Evolutionary conservation across 306 rosid species (phyloP).

Genomic region (Casuarina equisetifolia): DNA sequence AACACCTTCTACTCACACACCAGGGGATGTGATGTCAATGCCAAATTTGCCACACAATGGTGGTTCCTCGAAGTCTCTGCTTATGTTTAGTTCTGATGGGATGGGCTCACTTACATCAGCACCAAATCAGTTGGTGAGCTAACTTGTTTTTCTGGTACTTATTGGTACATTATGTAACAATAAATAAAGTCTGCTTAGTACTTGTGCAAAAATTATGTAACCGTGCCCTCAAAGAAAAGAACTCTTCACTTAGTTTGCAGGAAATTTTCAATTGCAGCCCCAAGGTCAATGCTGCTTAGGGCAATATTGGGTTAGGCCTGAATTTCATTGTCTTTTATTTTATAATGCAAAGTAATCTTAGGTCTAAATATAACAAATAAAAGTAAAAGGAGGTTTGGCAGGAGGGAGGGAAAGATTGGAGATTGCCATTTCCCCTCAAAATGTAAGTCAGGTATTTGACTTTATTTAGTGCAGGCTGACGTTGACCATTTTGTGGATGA

Average conservation of each 20-base stretch:
- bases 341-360: background rate
- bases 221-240: background rate
- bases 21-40: slow-evolving; percentile 46
- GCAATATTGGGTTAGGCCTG: background rate
- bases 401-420: background rate
- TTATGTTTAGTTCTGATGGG: slow-evolving; percentile 51
- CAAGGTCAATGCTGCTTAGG: background rate
- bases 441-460: slow-evolving; percentile 22
- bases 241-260: background rate
- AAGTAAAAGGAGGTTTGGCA: background rate
- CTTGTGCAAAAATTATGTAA: background rate
- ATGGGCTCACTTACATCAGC: slow-evolving; percentile 52
- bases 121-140: slow-evolving; percentile 61
- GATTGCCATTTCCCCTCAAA: slow-evolving; percentile 11
- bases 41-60: slow-evolving; percentile 52
- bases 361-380: background rate
- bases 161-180: background rate
- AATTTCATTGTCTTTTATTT: background rate
- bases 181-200: background rate
- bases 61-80: slow-evolving; percentile 51
- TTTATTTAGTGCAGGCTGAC: slow-evolving; percentile 48
- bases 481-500: slow-evolving; percentile 54
- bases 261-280: background rate
- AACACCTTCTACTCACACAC: slow-evolving; percentile 56
- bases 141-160: background rate